Evolutionary conservation across 352 stramenopile species (phyloP).

Genomic region (Phytophthora sojae): DNA sequence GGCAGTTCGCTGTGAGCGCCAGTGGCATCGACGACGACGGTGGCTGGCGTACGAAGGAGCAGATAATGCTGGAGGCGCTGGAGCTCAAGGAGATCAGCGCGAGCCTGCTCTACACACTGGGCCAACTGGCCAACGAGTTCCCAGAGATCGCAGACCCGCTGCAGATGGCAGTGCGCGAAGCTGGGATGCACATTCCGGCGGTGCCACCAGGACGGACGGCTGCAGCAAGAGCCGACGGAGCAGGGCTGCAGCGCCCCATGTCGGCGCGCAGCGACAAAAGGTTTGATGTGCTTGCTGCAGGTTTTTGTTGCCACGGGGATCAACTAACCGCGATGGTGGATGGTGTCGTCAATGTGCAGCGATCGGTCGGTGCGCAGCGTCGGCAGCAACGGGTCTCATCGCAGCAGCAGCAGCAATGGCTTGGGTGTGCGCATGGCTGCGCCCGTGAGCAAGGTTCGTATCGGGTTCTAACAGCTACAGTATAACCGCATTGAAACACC

Average conservation of each 20-base stretch:
- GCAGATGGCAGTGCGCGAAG: slow-evolving; percentile 68
- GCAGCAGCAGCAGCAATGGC: slow-evolving; percentile 56
- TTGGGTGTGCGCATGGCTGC: slow-evolving; percentile 62
- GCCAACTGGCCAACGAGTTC: slow-evolving; percentile 94
- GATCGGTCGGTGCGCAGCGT: slow-evolving; percentile 63
- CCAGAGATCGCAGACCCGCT: slow-evolving; percentile 92
- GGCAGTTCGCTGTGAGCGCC: slow-evolving; percentile 44
- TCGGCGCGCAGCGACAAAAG: slow-evolving; percentile 79
- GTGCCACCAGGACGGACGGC: slow-evolving; percentile 74
- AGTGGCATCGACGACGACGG: slow-evolving; percentile 21
- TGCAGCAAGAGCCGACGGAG: slow-evolving; percentile 49
- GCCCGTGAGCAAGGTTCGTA: slow-evolving; percentile 67
- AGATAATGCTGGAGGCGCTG: slow-evolving; percentile 83
- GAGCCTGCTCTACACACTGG: slow-evolving; percentile 92
- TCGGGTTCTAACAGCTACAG: slow-evolving; percentile 52
- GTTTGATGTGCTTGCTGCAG: slow-evolving; percentile 33
- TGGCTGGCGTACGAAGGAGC: slow-evolving; percentile 73
- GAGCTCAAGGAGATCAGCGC: slow-evolving; percentile 85
- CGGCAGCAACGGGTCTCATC: slow-evolving; percentile 59
- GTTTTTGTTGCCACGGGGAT: slow-evolving; percentile 10
- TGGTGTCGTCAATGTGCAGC: slow-evolving; percentile 26
- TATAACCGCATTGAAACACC: slow-evolving; percentile 21
- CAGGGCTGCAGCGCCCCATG: slow-evolving; percentile 55
- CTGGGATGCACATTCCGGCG: slow-evolving; percentile 80
- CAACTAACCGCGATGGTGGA: slow-evolving; percentile 10